Evolutionary conservation across 2,329 filamentous ascomycete species (phyloP), one percentile per base, ranked within the genome.

Genomic region (Nemania sp.): DNA sequence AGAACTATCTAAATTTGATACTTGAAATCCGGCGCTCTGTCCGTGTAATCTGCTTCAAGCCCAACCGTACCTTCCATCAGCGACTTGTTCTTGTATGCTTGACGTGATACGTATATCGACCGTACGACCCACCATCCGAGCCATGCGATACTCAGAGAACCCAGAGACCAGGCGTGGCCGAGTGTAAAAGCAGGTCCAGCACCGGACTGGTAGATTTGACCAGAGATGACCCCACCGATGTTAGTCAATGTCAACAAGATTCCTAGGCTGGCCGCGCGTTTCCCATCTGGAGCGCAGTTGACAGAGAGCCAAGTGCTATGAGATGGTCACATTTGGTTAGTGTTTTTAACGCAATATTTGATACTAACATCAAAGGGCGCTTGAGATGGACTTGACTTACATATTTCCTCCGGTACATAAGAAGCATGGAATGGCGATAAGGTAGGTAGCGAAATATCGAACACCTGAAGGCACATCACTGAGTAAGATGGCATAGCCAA

Each of bases 21-120:
- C 56, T 80, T 70, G 6, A 79, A 81, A 54, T 79, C 77, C 19
- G 75, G 69, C 62, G 78, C 66, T 54, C 80, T 78, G 64, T 82
- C 72, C 23, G 71, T 73, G 51, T 74, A 79, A 26, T 71, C 73
- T 59, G 78, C 67, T 6, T 72, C 73, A 47, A 79, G 77, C 6
- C 75, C 75, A 1, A 77, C 76, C 15, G 78, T 68, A 0, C 76
- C 79, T 39, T 65, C 61, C 1, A 54, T 56, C 19, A 69, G 34
- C 23, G 60, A 58, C 37, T 46, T 60, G 46, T 72, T 66, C 52
- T 73, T 74, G 22, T 52, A 55, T 6, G 31, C 50, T 53, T 68
- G 53, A 12, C 71, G 70, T n/a, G 57, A 62, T 30, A 34, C 56
- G 34, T 73, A 73, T 7, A 73, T 65, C 28, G 39, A 54, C 20